A percentile compares a stretch with the other conserved stretches of the same genome.
These are phyloP conservation scores for Starmerella geochares DNA, from an alignment of 805 yeast genomes.

Conservation along the genomic window DNA sequence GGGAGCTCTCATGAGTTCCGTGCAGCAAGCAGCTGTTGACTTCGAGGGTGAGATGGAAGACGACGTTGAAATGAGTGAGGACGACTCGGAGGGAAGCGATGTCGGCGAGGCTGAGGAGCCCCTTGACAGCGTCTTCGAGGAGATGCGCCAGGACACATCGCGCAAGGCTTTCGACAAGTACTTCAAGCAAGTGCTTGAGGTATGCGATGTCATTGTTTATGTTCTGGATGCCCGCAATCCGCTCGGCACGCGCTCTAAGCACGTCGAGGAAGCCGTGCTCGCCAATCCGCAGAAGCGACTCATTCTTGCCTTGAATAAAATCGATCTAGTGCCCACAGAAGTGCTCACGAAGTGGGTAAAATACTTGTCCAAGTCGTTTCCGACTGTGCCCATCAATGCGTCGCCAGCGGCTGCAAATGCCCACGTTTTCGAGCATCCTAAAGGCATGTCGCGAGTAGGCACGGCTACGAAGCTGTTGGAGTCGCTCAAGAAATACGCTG, in stretches of 20 bases:
- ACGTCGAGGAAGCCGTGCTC: constrained; percentile 80
- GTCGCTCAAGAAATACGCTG: constrained; percentile 76
- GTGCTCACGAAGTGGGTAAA: constrained; percentile 76
- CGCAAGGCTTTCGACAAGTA: constrained; percentile 84
- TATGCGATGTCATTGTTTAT: constrained; percentile 80
- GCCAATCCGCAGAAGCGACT: constrained; percentile 73
- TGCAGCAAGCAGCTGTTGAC: constrained; percentile 74
- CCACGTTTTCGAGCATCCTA: constrained; percentile 50
- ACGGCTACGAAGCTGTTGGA: constrained; percentile 68
- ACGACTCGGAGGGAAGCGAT: constrained; percentile 34
- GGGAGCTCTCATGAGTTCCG: constrained; percentile 80
- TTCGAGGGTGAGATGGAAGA: constrained; percentile 44
- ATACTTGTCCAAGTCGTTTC: constrained; percentile 70
- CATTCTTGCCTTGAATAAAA: constrained; percentile 77
- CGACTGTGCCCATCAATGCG: constrained; percentile 82
- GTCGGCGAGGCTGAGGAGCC: constrained; percentile 31
- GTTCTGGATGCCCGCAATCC: constrained; percentile 98
- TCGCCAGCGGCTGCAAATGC: constrained; percentile 58
- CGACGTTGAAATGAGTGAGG: constrained; percentile 37
- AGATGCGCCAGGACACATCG: constrained; percentile 35
- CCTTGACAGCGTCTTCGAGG: constrained; percentile 35
- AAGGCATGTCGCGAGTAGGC: constrained; percentile 55
- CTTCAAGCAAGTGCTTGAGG: constrained; percentile 85
- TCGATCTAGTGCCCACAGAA: constrained; percentile 81
- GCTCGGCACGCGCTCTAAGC: constrained; percentile 82